These are phyloP conservation scores for Dendrocalamus latiflorus DNA, from an alignment of 202 grass and related monocot genomes.

Conservation along the genomic window DNA sequence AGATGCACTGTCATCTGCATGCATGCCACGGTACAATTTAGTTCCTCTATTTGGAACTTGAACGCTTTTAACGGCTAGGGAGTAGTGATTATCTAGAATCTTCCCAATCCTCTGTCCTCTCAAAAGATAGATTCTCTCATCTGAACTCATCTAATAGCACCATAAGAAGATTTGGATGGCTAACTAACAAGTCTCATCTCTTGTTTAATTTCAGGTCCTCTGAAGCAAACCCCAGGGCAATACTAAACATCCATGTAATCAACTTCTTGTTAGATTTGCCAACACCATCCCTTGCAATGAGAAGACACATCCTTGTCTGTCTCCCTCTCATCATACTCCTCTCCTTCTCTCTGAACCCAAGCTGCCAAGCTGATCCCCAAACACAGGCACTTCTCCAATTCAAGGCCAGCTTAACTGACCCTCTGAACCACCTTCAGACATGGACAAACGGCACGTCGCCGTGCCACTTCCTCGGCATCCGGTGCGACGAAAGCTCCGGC, in stretches of 20 bases:
- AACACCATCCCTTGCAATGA: constrained; percentile 20
- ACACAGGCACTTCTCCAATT: constrained; percentile 47
- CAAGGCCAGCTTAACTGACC: constrained; percentile 49
- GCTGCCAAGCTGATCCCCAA: constrained; percentile 33
- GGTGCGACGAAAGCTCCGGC: constrained; percentile 16
- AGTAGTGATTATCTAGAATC: neutral
- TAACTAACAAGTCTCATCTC: neutral
- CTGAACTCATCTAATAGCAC: neutral
- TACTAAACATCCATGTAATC: neutral
- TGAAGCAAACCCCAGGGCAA: neutral
- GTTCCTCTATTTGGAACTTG: neutral
- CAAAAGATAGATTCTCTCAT: neutral
- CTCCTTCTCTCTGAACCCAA: constrained; percentile 15
- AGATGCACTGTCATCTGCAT: neutral
- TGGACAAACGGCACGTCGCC: constrained; percentile 40
- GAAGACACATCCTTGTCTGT: constrained; percentile 8
- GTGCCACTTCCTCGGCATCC: constrained; percentile 51
- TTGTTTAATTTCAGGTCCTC: constrained; percentile 16
- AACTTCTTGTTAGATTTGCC: neutral
- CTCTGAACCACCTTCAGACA: constrained; percentile 57
- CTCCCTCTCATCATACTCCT: constrained; percentile 27
- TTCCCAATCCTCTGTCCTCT: neutral
- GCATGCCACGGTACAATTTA: neutral
- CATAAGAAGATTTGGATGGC: neutral
- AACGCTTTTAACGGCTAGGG: neutral